Percentiles rank a stretch among this genome's conserved stretches.
phyloP scores from a whole-genome alignment of 1,284 basidiomycete genomes.

The Cerrena zonata region DNA sequence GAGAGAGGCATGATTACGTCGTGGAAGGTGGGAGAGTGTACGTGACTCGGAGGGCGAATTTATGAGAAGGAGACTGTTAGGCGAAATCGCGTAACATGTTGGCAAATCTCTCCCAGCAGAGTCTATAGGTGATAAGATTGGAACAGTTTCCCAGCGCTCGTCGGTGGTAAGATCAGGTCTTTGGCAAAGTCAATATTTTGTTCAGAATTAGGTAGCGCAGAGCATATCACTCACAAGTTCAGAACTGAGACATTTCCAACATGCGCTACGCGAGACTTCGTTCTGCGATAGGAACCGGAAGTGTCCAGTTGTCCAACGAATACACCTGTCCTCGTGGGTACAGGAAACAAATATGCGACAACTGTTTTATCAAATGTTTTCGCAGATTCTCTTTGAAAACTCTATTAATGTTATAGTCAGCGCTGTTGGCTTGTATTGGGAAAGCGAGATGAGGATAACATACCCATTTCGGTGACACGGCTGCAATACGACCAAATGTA shows the following conservation, averaged over 20 bases:
- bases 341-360: slow-evolving; percentile 36
- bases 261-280: slow-evolving; percentile 35
- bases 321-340: slow-evolving; percentile 24
- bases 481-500: slow-evolving; percentile 12
- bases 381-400: slow-evolving; percentile 29
- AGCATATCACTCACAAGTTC: slow-evolving; percentile 41
- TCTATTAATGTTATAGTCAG: slow-evolving; percentile 21
- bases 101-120: slow-evolving; percentile 39
- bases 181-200: not conserved
- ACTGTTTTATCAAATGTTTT: slow-evolving; percentile 38
- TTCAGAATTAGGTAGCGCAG: not conserved
- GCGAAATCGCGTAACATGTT: slow-evolving; percentile 45
- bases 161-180: slow-evolving; percentile 53
- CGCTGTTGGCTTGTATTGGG: not conserved
- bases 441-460: not conserved
- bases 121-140: slow-evolving; percentile 38
- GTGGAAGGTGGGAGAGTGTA: too few relatives aligned
- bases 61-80: slow-evolving; percentile 47
- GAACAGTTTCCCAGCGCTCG: slow-evolving; percentile 43
- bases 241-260: slow-evolving; percentile 50
- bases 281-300: slow-evolving; percentile 31
- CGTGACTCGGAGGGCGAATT: slow-evolving; percentile 39
- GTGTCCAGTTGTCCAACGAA: slow-evolving; percentile 42
- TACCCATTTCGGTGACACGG: not conserved
- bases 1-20: too few relatives aligned